Evolutionary conservation across 768 basidiomycete genomes (phyloP), one percentile per base, ranked within the genome.

Genomic region (Psilocybe cyanescens): DNA sequence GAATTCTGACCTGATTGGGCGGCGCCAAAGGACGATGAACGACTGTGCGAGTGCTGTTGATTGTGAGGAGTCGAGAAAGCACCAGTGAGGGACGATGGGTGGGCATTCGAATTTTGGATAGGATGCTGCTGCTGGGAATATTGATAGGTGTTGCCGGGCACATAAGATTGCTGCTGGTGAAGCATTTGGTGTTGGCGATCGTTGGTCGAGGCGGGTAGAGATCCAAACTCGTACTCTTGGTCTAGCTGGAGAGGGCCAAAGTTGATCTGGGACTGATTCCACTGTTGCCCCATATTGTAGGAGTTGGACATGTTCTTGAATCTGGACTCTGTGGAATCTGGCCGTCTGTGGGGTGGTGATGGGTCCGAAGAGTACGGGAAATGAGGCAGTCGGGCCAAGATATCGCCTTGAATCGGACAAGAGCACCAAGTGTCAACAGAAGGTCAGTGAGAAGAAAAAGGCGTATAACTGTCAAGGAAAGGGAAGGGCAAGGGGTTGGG

Each of bases 151-250:
- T 59, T 41, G 24, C 47, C 46, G 6, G 67, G 57, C 31, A 57
- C 53, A 46, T 66, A 65, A 46, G 67, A 57, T 31, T 63, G 64
- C n/a, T 68, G 66, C 37, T 61, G 63, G n/a, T 68, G 66, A 30
- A 66, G 61, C 17, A 63, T 67, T 17, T 68, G 71, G 9, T 61
- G 67, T n/a, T 64, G 58, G 16, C 58, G 61, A 59, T 61, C 58
- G 37, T 57, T 59, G 37, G 51, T 39, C 17, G 67, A 44, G 17
- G 57, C 37, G 29, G 57, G 51, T 47, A 59, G 44, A 17, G 53
- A 35, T n/a, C 16, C 66, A 54, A 68, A 76, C n/a, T 78, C 76
- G n/a, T 73, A 73, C 61, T 76, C 78, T 28, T 76, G 76, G 60
- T 76, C 77, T 37, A 76, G 65, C 47, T 69, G 67, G n/a, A 69